Conservation (phyloP, 768 basidiomycete species). For the Lyophyllum atratum region DNA sequence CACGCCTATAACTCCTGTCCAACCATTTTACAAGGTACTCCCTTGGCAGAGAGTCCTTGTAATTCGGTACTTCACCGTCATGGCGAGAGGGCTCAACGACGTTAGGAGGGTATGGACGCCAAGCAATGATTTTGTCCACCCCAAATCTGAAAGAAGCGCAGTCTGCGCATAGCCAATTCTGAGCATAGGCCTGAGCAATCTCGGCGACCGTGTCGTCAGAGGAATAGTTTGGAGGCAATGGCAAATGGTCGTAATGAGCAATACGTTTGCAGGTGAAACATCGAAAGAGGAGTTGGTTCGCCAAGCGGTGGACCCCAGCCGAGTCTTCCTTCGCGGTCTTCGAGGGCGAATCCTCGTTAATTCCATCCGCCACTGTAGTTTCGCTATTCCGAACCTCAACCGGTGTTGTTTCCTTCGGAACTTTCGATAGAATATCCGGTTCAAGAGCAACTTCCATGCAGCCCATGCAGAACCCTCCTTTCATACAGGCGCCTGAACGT, state of each 20-base stretch:
- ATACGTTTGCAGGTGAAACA: constrained; percentile 83
- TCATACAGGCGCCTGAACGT: constrained; percentile 55
- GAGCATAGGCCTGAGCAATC: constrained; percentile 60
- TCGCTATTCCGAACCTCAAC: constrained; percentile 18
- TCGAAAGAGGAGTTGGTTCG: constrained; percentile 61
- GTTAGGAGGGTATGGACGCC: constrained; percentile 78
- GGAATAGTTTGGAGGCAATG: constrained; percentile 40
- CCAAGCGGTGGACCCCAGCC: not conserved
- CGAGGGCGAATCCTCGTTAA: not conserved
- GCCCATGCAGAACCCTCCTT: constrained; percentile 77
- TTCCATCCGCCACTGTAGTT: constrained; percentile 36
- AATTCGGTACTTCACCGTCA: constrained; percentile 42
- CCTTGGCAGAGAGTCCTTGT: constrained; percentile 69
- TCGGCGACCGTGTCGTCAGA: constrained; percentile 36
- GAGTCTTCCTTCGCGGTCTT: not conserved
- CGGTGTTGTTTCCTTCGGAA: constrained; percentile 1
- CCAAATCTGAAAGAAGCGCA: constrained; percentile 71
- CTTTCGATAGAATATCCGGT: constrained; percentile 29
- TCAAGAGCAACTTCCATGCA: constrained; percentile 62
- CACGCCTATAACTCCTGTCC: constrained; percentile 73
- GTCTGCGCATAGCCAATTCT: constrained; percentile 72
- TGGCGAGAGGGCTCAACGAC: constrained; percentile 53
- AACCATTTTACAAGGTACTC: constrained; percentile 95
- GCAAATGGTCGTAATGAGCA: constrained; percentile 80
- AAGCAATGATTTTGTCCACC: constrained; percentile 87